Conservation (phyloP, 1,284 basidiomycete genomes). For the Malassezia obtusa region DNA sequence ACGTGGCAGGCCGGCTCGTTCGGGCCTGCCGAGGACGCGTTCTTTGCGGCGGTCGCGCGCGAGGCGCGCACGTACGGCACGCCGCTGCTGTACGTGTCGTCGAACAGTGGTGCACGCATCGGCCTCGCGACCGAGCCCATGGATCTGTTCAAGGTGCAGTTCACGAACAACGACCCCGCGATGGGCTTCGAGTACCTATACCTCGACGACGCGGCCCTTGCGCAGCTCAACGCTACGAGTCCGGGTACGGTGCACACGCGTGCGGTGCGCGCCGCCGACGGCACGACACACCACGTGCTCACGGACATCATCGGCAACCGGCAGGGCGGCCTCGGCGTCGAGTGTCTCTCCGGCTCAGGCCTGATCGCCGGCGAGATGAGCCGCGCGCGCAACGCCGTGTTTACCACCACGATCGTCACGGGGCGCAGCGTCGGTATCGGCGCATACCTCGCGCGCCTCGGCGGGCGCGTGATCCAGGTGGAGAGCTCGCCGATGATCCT, state of each 20-base stretch:
- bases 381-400: conserved; percentile 95
- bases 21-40: conserved; percentile 87
- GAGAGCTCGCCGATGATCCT: conserved; percentile 99
- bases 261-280: conserved; percentile 67
- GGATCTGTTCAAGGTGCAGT: conserved; percentile 80
- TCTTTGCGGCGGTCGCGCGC: conserved; percentile 88
- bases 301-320: conserved; percentile 83
- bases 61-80: conserved; percentile 79
- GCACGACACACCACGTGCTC: conserved; percentile 81
- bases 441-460: conserved; percentile 94
- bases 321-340: conserved; percentile 95
- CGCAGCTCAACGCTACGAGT: conserved; percentile 54
- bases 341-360: conserved; percentile 88
- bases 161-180: conserved; percentile 73
- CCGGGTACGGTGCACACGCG: conserved; percentile 62
- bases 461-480: conserved; percentile 95
- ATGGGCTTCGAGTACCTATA: conserved; percentile 97
- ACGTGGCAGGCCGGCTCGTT: conserved; percentile 98
- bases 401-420: conserved; percentile 97
- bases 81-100: conserved; percentile 92
- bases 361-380: conserved; percentile 98
- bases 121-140: conserved; percentile 89
- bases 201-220: conserved; percentile 53
- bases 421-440: conserved; percentile 98
- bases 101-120: conserved; percentile 94